Base-by-base conservation (phyloP, 345 rosid genomes). In the Diplotaxis tenuifolia region DNA sequence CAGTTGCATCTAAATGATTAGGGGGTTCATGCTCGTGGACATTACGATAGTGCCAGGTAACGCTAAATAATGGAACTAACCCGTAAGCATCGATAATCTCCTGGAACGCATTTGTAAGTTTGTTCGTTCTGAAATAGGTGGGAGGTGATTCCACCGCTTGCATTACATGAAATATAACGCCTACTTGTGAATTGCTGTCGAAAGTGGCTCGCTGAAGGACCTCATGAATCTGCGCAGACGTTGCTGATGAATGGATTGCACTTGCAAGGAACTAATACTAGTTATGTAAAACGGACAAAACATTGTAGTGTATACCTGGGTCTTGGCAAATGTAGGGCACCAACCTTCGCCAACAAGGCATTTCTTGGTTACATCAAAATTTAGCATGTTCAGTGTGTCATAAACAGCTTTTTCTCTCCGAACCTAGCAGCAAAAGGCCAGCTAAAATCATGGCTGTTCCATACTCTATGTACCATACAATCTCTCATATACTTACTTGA, bases 71-170 rank as follows among this genome's bases (percentile, higher is more conserved):
- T 38, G 55, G 59, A 82, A 83, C 96, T 87, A 59, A 89, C 98
- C 98, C 97, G 77, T 94, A 94, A 65, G 98, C 98, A 84, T 91
- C 96, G 73, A 94, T 96, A 84, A 94, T 88, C 84, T 91, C 98
- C 78, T 94, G 98, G 80, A 83, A 94, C 28, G 96, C 96, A 80
- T 84, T 89, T 60, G 98, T 91, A 71, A 94, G 87, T 68, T 68
- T 73, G 72, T 94, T 89, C 66, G 96, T 91, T 82, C 93, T 88
- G 78, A 94, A 91, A 80, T 86, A 92, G 49, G 98, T 91, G 74
- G 97, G 98, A 85, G 96, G 98, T 50, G 92, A 85, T 71, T 94
- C 97, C 18, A 80, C 20, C 50, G 93, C 87, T 75, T 89, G 93
- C 98, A 88, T 91, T 71, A 73, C 88, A 78, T 94, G 97, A 83